Base-by-base conservation (phyloP, 371 early-diverging fungal species). In the Mucor irregularis region DNA sequence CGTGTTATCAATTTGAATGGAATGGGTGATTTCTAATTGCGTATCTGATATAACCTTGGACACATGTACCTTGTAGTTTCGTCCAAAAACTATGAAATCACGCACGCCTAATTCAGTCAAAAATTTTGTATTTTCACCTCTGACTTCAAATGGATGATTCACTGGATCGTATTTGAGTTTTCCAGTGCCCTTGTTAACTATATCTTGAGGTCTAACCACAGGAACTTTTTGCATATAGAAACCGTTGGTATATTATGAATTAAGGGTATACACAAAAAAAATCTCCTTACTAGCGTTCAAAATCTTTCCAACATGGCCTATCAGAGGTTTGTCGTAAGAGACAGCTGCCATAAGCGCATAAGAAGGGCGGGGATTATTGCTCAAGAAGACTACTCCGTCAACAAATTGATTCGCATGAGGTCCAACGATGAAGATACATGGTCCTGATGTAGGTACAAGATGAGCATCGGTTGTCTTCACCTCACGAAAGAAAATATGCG, bases 331-430 rank as follows among this genome's bases (percentile, higher is more conserved):
- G 28, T 88, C 75, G 81, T 93, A 91, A 8, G 94, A 90, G 34
- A 87, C 89, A 34, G 89, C 86, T 3, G 96, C 95, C 61, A 89
- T 85, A 19, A 98, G 61, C 51, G 91, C 93, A 47, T 88, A 90
- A 25, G 95, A 87, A 24, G 85, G 78, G 21, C 96, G 86, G 17
- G 84, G 82, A 47, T 89, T 87, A 50, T 84, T 84, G 45, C 84
- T 81, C 55, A 90, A 74, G 24, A 94, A 76, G 29, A 95, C 83
- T 10, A 95, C 56, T 5, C 96, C 95, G 65, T 98, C 98, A 9
- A 97, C 85, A 73, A 98, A 97, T 83, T 91, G 98, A 76, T 96
- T 97, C 30, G 93, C 91, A 81, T 97, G 98, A 14, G 97, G 97
- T 1, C 94, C 97, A 2, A 88, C 93, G 31, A 94, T 93, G 70